Conservation (phyloP, 257 asterid species). For the Sherardia arvensis region DNA sequence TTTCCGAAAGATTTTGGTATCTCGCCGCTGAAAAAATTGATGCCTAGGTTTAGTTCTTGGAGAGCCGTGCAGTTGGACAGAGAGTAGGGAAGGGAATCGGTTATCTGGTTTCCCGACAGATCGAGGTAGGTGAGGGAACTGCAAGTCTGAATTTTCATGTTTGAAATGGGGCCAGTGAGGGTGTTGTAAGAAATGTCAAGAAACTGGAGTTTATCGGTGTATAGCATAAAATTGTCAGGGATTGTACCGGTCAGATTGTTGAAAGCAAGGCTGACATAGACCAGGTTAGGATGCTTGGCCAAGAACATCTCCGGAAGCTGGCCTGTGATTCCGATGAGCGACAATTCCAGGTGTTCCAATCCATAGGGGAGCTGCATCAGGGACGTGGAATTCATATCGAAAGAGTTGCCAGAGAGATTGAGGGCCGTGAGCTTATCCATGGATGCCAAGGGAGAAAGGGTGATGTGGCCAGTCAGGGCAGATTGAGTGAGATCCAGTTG, state of each 20-base stretch:
- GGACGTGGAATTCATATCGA: constrained; percentile 39
- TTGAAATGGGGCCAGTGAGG: constrained; percentile 50
- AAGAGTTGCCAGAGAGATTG: constrained; percentile 60
- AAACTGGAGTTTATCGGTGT: constrained; percentile 41
- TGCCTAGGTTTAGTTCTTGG: constrained; percentile 38
- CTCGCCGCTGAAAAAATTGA: constrained; percentile 53
- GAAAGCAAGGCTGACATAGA: constrained; percentile 63
- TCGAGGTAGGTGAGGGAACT: constrained; percentile 52
- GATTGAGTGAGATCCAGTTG: constrained; percentile 66
- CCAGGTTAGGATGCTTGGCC: constrained; percentile 52
- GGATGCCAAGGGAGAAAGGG: constrained; percentile 44
- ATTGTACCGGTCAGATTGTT: constrained; percentile 58
- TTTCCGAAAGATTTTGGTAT: constrained; percentile 53
- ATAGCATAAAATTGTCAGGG: constrained; percentile 42
- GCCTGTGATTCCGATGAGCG: constrained; percentile 55
- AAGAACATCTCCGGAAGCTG: constrained; percentile 47
- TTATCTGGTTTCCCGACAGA: constrained; percentile 60
- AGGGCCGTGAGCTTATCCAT: constrained; percentile 49
- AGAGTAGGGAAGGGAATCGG: constrained; percentile 46
- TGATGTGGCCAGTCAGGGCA: constrained; percentile 50
- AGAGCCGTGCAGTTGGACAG: constrained; percentile 63
- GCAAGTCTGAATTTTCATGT: constrained; percentile 50
- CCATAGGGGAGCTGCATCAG: constrained; percentile 49
- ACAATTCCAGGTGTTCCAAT: constrained; percentile 51
- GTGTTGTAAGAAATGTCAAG: constrained; percentile 79